phyloP scores from a whole-genome alignment of 164 flowering plant species.

The Saururus chinensis region DNA sequence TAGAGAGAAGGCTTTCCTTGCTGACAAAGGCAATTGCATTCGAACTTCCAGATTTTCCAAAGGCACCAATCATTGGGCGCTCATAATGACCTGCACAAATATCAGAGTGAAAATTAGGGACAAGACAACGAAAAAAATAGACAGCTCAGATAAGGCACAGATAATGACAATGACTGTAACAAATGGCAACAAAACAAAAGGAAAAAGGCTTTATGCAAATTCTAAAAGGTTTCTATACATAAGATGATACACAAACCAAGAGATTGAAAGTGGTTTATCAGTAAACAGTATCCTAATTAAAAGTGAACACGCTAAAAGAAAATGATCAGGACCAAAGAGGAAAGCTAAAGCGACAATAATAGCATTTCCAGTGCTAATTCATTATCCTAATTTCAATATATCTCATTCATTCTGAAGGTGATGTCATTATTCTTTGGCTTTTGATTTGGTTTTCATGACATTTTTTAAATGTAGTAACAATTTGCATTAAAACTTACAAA shows the following conservation, averaged over 20 bases:
- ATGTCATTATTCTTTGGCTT: too few relatives aligned
- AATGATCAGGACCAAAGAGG: background rate
- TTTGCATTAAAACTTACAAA: background rate
- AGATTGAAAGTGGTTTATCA: background rate
- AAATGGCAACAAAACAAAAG: background rate
- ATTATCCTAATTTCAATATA: background rate
- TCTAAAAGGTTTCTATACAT: background rate
- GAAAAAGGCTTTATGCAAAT: background rate
- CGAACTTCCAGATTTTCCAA: constrained; percentile 83
- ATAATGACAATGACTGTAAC: background rate
- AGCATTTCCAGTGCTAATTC: too few relatives aligned
- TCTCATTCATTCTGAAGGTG: background rate
- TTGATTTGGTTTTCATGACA: too few relatives aligned
- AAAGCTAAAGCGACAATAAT: background rate
- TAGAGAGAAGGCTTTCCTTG: constrained; percentile 42
- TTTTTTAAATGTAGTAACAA: too few relatives aligned
- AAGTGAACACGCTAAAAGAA: background rate
- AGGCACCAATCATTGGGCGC: constrained; percentile 89
- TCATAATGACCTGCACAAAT: constrained; percentile 54
- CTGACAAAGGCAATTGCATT: constrained; percentile 91
- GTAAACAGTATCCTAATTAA: background rate
- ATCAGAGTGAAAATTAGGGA: background rate
- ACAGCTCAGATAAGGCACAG: background rate
- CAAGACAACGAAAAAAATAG: background rate
- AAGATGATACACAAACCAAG: background rate